A percentile compares a stretch with the other conserved stretches of the same genome.
Evolutionary conservation across 148 eudicot species (phyloP).

Genomic region (Linanthus parryae): DNA sequence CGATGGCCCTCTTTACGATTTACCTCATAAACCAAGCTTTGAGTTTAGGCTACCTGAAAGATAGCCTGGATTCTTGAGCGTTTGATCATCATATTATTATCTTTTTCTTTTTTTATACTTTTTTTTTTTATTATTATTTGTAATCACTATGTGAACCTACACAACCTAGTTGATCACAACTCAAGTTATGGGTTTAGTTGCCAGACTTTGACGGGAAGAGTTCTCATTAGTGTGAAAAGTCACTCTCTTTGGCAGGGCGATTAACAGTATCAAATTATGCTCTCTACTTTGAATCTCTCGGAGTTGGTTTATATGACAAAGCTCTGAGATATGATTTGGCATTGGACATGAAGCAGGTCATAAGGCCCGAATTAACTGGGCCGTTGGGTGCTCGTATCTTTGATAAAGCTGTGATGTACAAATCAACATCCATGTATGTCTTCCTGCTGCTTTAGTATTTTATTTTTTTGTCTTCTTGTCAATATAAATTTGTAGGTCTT

Average conservation of each 20-base stretch:
- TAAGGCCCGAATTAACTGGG: conserved; percentile 87
- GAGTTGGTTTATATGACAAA: conserved; percentile 77
- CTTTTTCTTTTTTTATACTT: no score
- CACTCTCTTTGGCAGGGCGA: conserved; percentile 44
- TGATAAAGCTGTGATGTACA: conserved; percentile 93
- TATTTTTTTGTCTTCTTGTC: background rate
- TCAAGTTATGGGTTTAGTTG: no score
- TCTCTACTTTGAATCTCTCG: conserved; percentile 75
- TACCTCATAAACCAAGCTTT: no score
- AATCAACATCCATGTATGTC: conserved; percentile 56
- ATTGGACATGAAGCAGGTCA: conserved; percentile 64
- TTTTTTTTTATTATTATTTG: no score
- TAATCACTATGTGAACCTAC: no score
- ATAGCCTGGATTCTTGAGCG: no score
- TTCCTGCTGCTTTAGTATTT: conserved; percentile 7
- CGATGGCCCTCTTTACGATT: no score
- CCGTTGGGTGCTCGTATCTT: conserved; percentile 91
- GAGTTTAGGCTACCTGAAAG: no score
- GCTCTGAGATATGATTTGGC: conserved; percentile 71
- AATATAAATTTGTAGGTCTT: conserved; percentile 4
- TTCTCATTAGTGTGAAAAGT: no score
- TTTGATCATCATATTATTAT: no score
- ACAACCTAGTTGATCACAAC: no score
- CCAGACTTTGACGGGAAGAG: no score
- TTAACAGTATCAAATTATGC: conserved; percentile 70